A percentile compares a stretch with the other conserved stretches of the same genome.
phyloP scores from a whole-genome alignment of 768 basidiomycete species.

The Termitomyces sp. region DNA sequence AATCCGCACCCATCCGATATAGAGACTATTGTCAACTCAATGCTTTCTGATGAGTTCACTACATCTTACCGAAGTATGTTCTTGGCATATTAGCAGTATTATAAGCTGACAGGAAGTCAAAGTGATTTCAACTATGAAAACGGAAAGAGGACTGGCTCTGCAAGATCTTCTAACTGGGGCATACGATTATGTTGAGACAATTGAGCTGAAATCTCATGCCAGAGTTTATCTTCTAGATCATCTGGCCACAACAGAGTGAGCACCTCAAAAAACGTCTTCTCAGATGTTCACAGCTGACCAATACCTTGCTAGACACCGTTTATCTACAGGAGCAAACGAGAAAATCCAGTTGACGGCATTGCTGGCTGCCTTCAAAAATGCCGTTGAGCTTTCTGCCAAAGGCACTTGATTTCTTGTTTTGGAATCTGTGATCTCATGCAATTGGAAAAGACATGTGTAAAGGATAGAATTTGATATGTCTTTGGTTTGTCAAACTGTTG shows the following conservation, averaged over 20 bases:
- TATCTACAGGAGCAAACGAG: constrained; percentile 90
- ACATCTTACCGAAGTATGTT: constrained; percentile 76
- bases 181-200: constrained; percentile 83
- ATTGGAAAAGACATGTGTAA: neutral
- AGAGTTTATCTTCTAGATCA: constrained; percentile 89
- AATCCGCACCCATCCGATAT: constrained; percentile 95
- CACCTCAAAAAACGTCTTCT: constrained; percentile 8
- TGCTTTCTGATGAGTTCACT: constrained; percentile 95
- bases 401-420: constrained; percentile 11
- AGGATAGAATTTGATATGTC: neutral
- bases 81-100: neutral
- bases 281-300: neutral
- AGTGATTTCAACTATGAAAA: constrained; percentile 88
- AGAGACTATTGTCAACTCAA: constrained; percentile 87
- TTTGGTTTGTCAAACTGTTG: neutral
- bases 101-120: neutral
- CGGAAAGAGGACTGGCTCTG: constrained; percentile 88
- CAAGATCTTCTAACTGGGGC: constrained; percentile 92
- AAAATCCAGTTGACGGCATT: constrained; percentile 92
- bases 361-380: constrained; percentile 89
- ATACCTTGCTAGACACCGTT: constrained; percentile 58
- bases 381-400: constrained; percentile 71
- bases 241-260: constrained; percentile 93
- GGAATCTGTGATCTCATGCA: neutral
- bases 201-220: constrained; percentile 84